These are phyloP conservation scores for Hypoxylon perforatum DNA, from an alignment of 495 filamentous ascomycete species.

Conservation along the genomic window DNA sequence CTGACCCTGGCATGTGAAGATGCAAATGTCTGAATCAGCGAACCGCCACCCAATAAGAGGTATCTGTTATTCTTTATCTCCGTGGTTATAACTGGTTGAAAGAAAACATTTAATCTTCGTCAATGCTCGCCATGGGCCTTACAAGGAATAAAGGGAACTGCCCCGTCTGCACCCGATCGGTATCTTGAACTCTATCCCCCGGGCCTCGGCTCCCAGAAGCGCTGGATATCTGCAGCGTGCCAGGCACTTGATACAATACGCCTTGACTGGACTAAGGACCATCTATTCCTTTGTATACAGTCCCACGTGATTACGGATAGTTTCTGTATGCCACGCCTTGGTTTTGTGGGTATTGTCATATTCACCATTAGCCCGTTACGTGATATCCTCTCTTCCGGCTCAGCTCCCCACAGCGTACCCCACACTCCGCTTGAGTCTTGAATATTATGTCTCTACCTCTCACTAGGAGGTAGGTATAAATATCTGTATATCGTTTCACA, in stretches of 20 bases:
- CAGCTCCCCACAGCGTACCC: too few relatives aligned
- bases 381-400: too few relatives aligned
- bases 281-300: neutral
- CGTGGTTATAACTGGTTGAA: neutral
- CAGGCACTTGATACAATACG: neutral
- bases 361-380: too few relatives aligned
- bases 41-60: slow-evolving; percentile 1
- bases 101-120: too few relatives aligned
- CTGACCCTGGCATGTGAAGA: slow-evolving; percentile 22
- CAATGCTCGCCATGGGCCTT: neutral
- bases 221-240: neutral
- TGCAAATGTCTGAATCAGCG: slow-evolving; percentile 16
- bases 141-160: slow-evolving; percentile 8
- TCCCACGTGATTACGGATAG: neutral
- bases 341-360: neutral
- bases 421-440: too few relatives aligned
- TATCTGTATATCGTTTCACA: too few relatives aligned
- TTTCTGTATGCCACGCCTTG: neutral
- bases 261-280: neutral
- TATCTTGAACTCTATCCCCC: slow-evolving; percentile 3
- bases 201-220: slow-evolving; percentile 22
- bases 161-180: slow-evolving; percentile 18
- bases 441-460: too few relatives aligned
- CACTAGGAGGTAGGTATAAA: too few relatives aligned
- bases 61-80: neutral